Percentiles rank a stretch among this genome's conserved stretches.
phyloP scores from a whole-genome alignment of 1,284 basidiomycete species.

The Mycena citricolor region DNA sequence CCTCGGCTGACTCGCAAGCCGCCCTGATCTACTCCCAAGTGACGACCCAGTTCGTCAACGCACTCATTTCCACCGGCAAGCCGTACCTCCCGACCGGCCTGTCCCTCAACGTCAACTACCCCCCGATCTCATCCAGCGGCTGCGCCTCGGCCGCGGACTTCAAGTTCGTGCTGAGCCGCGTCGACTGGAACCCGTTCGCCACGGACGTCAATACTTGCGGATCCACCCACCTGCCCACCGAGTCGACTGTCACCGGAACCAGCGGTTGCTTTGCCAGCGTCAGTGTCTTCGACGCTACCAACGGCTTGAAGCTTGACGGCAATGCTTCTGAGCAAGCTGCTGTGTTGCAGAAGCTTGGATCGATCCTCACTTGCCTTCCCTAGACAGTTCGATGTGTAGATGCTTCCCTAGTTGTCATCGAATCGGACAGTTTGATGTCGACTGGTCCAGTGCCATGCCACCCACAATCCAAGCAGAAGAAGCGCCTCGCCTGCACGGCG shows the following conservation, averaged over 20 bases:
- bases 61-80: conserved; percentile 30
- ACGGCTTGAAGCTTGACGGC: conserved; percentile 28
- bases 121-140: conserved; percentile 25
- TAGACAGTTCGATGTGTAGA: no score
- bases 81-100: conserved; percentile 35
- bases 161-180: conserved; percentile 38
- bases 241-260: conserved; percentile 29
- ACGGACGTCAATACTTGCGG: conserved; percentile 36
- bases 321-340: background rate
- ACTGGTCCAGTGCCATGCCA: no score
- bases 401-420: no score
- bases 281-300: conserved; percentile 34
- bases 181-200: conserved; percentile 23
- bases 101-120: conserved; percentile 43
- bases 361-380: conserved; percentile 28
- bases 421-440: no score
- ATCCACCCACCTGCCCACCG: conserved; percentile 31
- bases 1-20: conserved; percentile 30
- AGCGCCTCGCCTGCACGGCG: no score
- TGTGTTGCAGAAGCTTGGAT: conserved; percentile 1
- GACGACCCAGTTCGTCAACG: conserved; percentile 32
- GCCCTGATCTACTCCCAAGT: conserved; percentile 37
- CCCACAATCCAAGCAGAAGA: no score
- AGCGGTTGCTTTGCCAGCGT: conserved; percentile 35
- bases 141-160: conserved; percentile 32